Base-by-base conservation (phyloP, 345 rosid genomes). In the Triadica sebifera region DNA sequence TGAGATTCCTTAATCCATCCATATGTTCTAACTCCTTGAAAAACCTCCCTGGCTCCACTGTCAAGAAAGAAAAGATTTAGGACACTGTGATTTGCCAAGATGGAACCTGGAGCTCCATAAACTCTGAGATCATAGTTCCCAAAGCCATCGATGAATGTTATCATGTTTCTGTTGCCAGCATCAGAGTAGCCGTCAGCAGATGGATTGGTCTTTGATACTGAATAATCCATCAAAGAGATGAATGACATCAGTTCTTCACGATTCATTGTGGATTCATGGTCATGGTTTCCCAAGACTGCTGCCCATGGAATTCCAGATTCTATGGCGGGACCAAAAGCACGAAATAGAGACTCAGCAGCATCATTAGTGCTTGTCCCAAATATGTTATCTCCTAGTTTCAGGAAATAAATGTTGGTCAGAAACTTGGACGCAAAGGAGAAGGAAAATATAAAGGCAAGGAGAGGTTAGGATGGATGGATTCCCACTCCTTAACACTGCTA, bases 1-100 rank as follows among this genome's bases (percentile, higher is more conserved):
- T 94, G 97, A 65, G 98, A 94, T 49, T 90, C 96, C 86, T 83
- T 90, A 65, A 92, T 92, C 88, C 90, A 94, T 62, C 97, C 98
- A 71, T 92, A 92, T 10, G 96, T 90, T 77, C 84, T 86, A 75
- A 56, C 69, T 74, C 97, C 97, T 80, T 78, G 84, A 72, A 88
- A 84, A 56, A 59, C 76, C 65, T 86, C 97, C 82, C 89, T 86
- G 74, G 88, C 92, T 59, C 98, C 98, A 69, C 92, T 90, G 56
- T 94, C 98, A 58, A 94, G 92, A 80, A 94, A 92, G 87, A 71
- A 89, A 45, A 94, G 94, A 85, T 89, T 87, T 75, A 94, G 87
- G 73, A 90, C 75, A 46, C 94, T 90, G 78, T 68, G 87, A 74
- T 94, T 92, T 8, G 91, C 91, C 77, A 90, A 71, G 57, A 47